Evolutionary conservation across 116 monocot species (phyloP), one percentile per base, ranked within the genome.

Genomic region (Cymodocea nodosa): DNA sequence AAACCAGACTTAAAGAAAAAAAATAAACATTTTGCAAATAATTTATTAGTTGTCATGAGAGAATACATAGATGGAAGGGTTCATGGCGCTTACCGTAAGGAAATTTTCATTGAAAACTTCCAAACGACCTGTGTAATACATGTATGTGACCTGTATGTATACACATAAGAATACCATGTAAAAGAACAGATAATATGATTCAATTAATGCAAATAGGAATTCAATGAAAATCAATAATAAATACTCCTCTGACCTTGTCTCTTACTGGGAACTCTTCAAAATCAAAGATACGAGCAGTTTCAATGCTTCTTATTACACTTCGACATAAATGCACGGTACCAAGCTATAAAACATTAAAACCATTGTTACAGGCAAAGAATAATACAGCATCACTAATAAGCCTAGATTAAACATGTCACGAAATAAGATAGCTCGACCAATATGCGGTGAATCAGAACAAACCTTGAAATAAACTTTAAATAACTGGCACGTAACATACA

Each of bases 401-500:
- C 53, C 5, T n/a, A 67, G 35, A 67, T 11, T 35, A 4, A 18
- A 15, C 20, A 36, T 30, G 35, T 55, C 36, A 35, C 36, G 36
- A 55, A n/a, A 15, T 1, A 20, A 67, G 25, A 22, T 23, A 13
- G 24, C 12, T 22, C 22, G 4, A 59, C 9, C 22, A 40, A 14
- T 20, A 56, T 39, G 50, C 23, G 6, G 51, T 51, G 50, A 23
- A 51, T 1, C 17, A 65, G 37, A 74, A 39, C 59, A 51, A 40
- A 89, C 94, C 82, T 87, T 89, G 71, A 94, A 94, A 69, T 94
- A 94, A 16, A 89, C 78, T 81, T 94, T 94, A 56, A 94, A 94
- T 48, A 94, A 71, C 66, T 89, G 87, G 60, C 89, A 84, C 23
- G 89, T 89, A 56, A 94, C 81, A 81, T 94, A 87, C 37, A 94